Base-by-base conservation (phyloP, 202 grass and related monocot genomes). In the Schoenoplectus tabernaemontani region DNA sequence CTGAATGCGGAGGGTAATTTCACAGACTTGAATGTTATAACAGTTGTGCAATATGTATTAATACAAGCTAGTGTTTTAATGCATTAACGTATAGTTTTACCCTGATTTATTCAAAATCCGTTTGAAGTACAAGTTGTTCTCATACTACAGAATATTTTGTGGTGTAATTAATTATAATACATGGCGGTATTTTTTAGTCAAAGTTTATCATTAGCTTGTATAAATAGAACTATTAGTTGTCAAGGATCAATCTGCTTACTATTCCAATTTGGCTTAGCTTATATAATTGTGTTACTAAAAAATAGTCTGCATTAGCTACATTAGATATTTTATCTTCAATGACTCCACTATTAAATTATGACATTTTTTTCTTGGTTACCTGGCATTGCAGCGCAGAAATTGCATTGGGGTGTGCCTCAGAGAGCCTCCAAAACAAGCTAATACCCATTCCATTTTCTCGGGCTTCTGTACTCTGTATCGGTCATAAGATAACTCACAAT, bases 371-470 rank as follows among this genome's bases (percentile, higher is more conserved):
- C 34, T 16, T 79, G 30, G 60, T 61, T 76, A 94, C 95, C 91
- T 97, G 95, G 87, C 89, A 90, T 56, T 89, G 84, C 70, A 98
- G 71, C 67, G 91, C 87, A 79, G 95, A 94, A 85, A 98, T 98
- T 66, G 95, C 95, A 68, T 98, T 84, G 77, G 95, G 84, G 82
- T 98, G 89, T 81, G 95, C 84, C 87, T 98, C 95, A 66, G 95
- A 98, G 43, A 98, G 86, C 85, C 91, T 94, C 86, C 91, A 85
- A 84, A 98, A 98, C 80, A 98, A 92, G 81, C 95, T 94, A 86
- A 98, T 61, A 11, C 84, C 86, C 95, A 97, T 97, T 64, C 95
- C 95, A 76, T 88, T 94, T 64, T 97, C 91, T 77, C 86, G 84
- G 54, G 91, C 89, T 88, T 97, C 95, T 26, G 90, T 87, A 59